Evolutionary conservation across 2,329 filamentous ascomycete genomes (phyloP).

Genomic region (Cordyceps tenuipes): DNA sequence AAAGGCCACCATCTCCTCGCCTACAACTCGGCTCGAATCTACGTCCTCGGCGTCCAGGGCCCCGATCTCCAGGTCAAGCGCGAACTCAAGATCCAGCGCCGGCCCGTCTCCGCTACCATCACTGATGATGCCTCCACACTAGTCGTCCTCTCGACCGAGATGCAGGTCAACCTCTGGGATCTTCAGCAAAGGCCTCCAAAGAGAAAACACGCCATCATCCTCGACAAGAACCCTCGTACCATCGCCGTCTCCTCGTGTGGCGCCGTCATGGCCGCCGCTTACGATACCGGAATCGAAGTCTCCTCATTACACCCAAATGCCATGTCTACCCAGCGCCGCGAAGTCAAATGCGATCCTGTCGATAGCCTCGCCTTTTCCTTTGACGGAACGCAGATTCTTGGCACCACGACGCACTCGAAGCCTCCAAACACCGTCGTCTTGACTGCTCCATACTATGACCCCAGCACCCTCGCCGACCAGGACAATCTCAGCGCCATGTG

Average conservation of each 20-base stretch:
- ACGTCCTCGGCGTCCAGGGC: conserved; percentile 61
- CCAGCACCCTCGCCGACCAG: conserved; percentile 55
- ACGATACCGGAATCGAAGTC: conserved; percentile 83
- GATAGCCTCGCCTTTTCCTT: conserved; percentile 68
- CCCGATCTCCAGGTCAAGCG: conserved; percentile 56
- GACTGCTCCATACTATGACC: conserved; percentile 72
- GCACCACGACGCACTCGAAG: conserved; percentile 58
- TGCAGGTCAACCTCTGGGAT: conserved; percentile 81
- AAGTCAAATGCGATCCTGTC: conserved; percentile 70
- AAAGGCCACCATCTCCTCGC: conserved; percentile 67
- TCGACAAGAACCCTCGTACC: conserved; percentile 70
- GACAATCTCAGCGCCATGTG: conserved; percentile 67
- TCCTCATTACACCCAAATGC: conserved; percentile 61
- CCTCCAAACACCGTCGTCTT: conserved; percentile 66
- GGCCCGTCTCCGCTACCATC: conserved; percentile 69
- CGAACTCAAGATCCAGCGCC: conserved; percentile 70
- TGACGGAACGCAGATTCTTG: conserved; percentile 70
- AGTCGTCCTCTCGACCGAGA: conserved; percentile 71
- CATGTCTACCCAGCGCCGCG: conserved; percentile 57
- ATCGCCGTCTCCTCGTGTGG: conserved; percentile 77
- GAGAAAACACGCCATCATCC: conserved; percentile 63
- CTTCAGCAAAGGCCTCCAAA: conserved; percentile 56
- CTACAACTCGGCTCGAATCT: conserved; percentile 78
- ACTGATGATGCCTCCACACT: conserved; percentile 68
- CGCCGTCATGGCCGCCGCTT: conserved; percentile 74